These are phyloP conservation scores for Colletotrichum musicola DNA, from an alignment of 2,329 filamentous ascomycete species.

Conservation along the genomic window DNA sequence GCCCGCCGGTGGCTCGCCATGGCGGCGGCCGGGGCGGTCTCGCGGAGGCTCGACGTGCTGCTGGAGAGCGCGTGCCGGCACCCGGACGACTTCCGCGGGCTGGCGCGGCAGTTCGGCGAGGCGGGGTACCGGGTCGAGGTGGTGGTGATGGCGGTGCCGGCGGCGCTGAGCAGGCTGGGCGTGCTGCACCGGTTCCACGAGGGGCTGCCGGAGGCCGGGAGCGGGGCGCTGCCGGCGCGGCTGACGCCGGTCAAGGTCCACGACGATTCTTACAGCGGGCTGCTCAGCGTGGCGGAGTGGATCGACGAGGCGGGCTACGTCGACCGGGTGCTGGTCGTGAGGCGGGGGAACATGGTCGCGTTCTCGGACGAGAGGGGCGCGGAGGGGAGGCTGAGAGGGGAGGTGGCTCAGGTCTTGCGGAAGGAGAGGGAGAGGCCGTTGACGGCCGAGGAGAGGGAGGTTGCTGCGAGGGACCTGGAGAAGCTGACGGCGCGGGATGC, in stretches of 20 bases:
- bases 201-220: constrained; percentile 50
- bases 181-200: constrained; percentile 56
- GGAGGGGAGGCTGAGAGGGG: constrained; percentile 16
- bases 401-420: constrained; percentile 43
- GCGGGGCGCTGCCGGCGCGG: constrained; percentile 51
- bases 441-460: constrained; percentile 43
- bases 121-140: constrained; percentile 55
- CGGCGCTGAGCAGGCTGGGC: constrained; percentile 56
- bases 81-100: constrained; percentile 54
- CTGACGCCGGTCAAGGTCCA: constrained; percentile 60
- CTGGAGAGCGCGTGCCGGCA: constrained; percentile 61
- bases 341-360: constrained; percentile 53
- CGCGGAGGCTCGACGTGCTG: constrained; percentile 51
- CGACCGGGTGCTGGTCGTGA: constrained; percentile 54
- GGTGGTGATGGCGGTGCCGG: constrained; percentile 57
- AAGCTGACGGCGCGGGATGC: constrained; percentile 43
- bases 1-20: constrained; percentile 59
- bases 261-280: constrained; percentile 58
- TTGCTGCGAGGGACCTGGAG: constrained; percentile 44
- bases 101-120: constrained; percentile 51
- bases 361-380: constrained; percentile 39
- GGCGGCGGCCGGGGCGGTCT: constrained; percentile 51
- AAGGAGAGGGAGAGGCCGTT: constrained; percentile 46
- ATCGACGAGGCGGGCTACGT: constrained; percentile 48
- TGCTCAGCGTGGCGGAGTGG: constrained; percentile 52